These are phyloP conservation scores for Drechslerella coelobrocha DNA, from an alignment of 2,329 filamentous ascomycete genomes.

Conservation along the genomic window DNA sequence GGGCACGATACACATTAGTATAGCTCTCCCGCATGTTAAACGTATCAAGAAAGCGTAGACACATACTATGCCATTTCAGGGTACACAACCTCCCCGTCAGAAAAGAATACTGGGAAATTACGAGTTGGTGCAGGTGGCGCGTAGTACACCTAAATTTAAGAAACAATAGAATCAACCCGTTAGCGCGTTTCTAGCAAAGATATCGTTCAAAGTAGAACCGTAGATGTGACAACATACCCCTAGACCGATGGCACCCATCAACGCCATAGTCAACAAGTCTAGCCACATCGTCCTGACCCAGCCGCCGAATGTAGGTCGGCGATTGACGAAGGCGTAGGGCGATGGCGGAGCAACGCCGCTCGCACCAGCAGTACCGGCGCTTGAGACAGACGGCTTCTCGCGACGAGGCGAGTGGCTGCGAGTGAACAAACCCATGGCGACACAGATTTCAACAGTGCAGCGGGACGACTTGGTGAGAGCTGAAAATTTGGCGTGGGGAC, in stretches of 20 bases:
- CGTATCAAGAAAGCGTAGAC: constrained; percentile 55
- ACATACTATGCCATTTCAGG: constrained; percentile 70
- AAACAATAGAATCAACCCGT: not conserved
- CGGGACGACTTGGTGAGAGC: too few relatives aligned
- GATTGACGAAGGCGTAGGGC: constrained; percentile 59
- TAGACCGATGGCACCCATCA: constrained; percentile 71
- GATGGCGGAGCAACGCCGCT: constrained; percentile 31
- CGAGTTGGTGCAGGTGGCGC: constrained; percentile 71
- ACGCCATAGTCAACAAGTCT: constrained; percentile 71
- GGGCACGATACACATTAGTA: not conserved
- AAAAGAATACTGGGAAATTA: constrained; percentile 73
- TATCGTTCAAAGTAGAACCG: constrained; percentile 13
- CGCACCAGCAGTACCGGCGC: constrained; percentile 18
- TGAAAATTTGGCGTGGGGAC: too few relatives aligned
- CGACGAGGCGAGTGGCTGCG: constrained; percentile 13
- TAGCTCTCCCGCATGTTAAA: not conserved
- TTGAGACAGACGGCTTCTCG: constrained; percentile 41
- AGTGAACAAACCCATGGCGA: not conserved
- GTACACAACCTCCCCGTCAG: constrained; percentile 72
- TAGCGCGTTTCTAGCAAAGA: constrained; percentile 15
- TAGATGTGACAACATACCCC: constrained; percentile 63
- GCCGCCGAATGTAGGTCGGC: constrained; percentile 69
- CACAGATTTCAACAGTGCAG: too few relatives aligned
- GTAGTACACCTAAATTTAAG: constrained; percentile 65
- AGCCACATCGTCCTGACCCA: constrained; percentile 73